phyloP scores from a whole-genome alignment of 2,329 filamentous ascomycete genomes.

The Domatiomyces catenatus region DNA sequence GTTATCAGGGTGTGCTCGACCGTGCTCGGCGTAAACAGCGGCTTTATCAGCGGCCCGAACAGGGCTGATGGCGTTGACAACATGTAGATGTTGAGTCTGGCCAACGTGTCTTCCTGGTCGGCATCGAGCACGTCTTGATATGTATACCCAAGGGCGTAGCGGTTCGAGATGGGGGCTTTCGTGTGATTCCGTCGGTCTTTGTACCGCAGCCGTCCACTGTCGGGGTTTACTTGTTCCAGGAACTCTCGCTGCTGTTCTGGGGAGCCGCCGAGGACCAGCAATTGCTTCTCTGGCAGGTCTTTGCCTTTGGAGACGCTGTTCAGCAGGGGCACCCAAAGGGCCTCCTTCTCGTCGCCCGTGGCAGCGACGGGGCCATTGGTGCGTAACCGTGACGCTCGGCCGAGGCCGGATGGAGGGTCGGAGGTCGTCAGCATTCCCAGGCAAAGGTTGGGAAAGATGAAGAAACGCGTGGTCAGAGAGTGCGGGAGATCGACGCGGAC shows the following conservation, averaged over 20 bases:
- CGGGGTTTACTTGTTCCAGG: conserved; percentile 43
- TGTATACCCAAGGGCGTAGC: conserved; percentile 83
- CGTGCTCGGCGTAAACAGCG: conserved; percentile 67
- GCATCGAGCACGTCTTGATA: conserved; percentile 89
- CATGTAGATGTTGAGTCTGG: conserved; percentile 75
- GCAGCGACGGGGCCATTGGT: conserved; percentile 15
- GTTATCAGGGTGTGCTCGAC: conserved; percentile 78
- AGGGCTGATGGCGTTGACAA: conserved; percentile 70
- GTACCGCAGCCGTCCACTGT: conserved; percentile 25
- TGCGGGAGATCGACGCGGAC: not conserved
- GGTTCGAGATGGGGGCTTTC: conserved; percentile 70
- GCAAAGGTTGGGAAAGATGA: not conserved
- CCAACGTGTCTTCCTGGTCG: conserved; percentile 90
- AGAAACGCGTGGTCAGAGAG: not conserved
- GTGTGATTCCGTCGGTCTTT: conserved; percentile 39
- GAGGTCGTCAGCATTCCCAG: conserved; percentile 9
- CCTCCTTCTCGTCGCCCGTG: conserved; percentile 57
- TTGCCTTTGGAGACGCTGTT: conserved; percentile 82
- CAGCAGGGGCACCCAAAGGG: conserved; percentile 89
- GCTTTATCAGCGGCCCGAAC: conserved; percentile 68
- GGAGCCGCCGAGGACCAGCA: conserved; percentile 74
- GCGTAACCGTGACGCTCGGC: conserved; percentile 17
- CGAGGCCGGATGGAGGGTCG: conserved; percentile 5
- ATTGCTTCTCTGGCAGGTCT: conserved; percentile 77
- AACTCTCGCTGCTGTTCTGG: conserved; percentile 75